Base-by-base conservation (phyloP, 2,329 filamentous ascomycete genomes). In the Pseudofabraea citricarpa region DNA sequence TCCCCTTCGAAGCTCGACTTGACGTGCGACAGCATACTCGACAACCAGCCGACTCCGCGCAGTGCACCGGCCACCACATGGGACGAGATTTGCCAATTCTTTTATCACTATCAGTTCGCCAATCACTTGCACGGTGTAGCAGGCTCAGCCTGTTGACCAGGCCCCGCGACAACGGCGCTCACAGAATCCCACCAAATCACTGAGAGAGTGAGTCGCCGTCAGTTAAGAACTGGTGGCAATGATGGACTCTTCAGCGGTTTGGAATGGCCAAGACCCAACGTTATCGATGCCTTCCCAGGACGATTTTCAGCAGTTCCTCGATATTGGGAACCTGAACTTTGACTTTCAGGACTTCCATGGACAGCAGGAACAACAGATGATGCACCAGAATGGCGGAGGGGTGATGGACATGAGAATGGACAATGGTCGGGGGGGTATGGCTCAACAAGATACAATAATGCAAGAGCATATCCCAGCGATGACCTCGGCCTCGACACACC, bases 291-390 rank as follows among this genome's bases (percentile, higher is more conserved):
- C 69, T 5, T 59, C 68, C 40, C 78, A 82, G 37, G 79, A 83
- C 59, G 79, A 81, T 29, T 82, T 83, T 57, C 72, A 79, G 50
- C 78, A 83, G 52, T 83, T 81, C 46, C 68, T 84, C 48, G 74
- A 82, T 51, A 75, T 84, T 68, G 73, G 71, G 45, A 69, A 68
- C 43, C 68, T 83, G 56, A 71, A 73, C 47, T 83, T 83, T 55
- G 76, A 81, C 58, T 83, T 81, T 50, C 68, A 72, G 29, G 68
- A 74, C 46, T 82, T 80, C 54, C 70, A 69, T 31, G 38, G 46
- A 24, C 56, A 58, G 31, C 48, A 49, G 19, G 43, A 54, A 56
- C 15, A 40, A 23, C 57, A 56, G 35, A 44, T 60, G 45, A 53
- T 60, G 40, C 45, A 55, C 24, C 53, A 54, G 40, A 48, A 54